phyloP scores from a whole-genome alignment of 2,329 filamentous ascomycete genomes.

The Anisogramma anomala region DNA sequence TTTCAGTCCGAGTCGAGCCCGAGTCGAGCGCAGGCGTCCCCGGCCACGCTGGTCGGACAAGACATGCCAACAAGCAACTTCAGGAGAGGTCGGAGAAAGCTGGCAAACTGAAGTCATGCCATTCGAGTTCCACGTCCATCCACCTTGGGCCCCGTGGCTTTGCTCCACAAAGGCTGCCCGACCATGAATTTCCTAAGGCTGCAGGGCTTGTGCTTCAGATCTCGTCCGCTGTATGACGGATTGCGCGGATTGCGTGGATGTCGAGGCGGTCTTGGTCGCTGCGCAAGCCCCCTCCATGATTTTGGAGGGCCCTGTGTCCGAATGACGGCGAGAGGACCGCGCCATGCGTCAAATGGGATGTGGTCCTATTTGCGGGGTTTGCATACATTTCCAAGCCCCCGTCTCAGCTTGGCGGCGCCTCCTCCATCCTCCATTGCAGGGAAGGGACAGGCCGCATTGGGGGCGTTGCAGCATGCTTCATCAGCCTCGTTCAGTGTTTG shows the following conservation, averaged over 20 bases:
- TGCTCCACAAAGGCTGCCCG: conserved; percentile 1
- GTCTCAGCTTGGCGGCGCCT: neutral
- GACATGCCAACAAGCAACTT: neutral
- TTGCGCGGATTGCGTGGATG: conserved; percentile 1
- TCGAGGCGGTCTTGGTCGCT: neutral
- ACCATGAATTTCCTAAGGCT: neutral
- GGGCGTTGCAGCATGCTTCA: neutral
- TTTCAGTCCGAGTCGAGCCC: no score
- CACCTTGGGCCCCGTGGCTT: neutral
- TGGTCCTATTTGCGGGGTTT: no score
- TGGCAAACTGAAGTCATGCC: neutral
- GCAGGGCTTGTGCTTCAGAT: conserved; percentile 1
- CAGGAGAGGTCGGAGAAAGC: conserved; percentile 2
- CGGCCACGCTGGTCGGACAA: neutral
- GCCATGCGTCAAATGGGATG: no score
- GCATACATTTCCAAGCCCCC: neutral
- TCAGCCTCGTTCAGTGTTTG: no score
- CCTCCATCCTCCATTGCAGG: neutral
- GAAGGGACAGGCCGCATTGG: neutral
- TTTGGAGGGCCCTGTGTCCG: neutral
- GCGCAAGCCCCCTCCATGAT: neutral
- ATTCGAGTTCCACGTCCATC: neutral
- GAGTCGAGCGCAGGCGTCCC: neutral
- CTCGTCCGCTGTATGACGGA: conserved; percentile 5
- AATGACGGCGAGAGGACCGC: no score